Base-by-base conservation (phyloP, 1,139 yeast species). In the Candida albicans region DNA sequence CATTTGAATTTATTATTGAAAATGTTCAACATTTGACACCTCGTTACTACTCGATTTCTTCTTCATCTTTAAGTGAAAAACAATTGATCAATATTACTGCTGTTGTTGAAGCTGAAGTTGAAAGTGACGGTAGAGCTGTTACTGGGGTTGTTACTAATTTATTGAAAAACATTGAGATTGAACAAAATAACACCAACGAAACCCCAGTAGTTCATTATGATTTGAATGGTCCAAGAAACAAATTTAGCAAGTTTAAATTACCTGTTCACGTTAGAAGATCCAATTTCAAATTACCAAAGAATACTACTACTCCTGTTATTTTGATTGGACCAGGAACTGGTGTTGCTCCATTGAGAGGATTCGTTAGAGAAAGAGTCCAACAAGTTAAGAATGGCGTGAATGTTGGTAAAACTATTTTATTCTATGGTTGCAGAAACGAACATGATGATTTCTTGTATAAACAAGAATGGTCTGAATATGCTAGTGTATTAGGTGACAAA, bases 281-380 rank as follows among this genome's bases (percentile, higher is more conserved):
- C 8, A 87, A 95, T 45, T 93, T 93, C 73, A 91, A 89, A 72
- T 76, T 93, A 52, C 99, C 99, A n/a, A 75, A 90, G 12, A 88
- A 88, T 60, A 84, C 95, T 27, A 65, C 79, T 12, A 82, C 85
- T 37, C 97, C 99, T 8, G 78, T 93, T 30, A 88, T 93, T 55
- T 81, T 91, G 85, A 78, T 93, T 61, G 99, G 99, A 32, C 98
- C 99, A 39, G 99, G 99, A 52, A 93, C 99, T 7, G 99, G 99
- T 62, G 93, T 93, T 45, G 98, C 99, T 9, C 99, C 99, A 49
- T 86, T 93, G 72, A 84, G 98, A 67, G 97, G 96, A 2, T 90
- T 93, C 54, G 67, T 93, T 35, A 83, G 95, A 65, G 97, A 90
- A 65, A 84, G 95, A 57, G 85, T 65, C 13, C 62, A 68, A 15